Evolutionary conservation across 2,329 filamentous ascomycete genomes (phyloP).

Genomic region (Ustulina deusta): DNA sequence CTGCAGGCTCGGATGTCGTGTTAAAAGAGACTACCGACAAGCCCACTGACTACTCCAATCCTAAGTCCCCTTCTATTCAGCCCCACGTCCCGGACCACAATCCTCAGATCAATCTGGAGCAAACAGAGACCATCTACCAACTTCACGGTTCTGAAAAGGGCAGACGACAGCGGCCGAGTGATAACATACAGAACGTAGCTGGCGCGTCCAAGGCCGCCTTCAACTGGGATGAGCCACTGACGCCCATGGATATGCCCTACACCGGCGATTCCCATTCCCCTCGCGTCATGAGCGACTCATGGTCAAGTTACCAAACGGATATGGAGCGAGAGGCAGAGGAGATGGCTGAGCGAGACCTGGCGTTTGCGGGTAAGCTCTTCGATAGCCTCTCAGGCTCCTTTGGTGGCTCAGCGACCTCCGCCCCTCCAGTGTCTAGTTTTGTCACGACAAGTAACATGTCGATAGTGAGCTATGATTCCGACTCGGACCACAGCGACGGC

Average conservation of each 20-base stretch:
- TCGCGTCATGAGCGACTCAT: conserved; percentile 35
- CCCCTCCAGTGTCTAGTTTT: conserved; percentile 38
- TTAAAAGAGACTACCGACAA: neutral
- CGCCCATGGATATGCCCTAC: conserved; percentile 33
- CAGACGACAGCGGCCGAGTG: neutral
- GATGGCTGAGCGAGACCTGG: conserved; percentile 45
- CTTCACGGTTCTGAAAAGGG: neutral
- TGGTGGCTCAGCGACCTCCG: conserved; percentile 40
- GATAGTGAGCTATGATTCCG: conserved; percentile 46
- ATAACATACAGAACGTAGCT: neutral
- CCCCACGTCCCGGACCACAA: neutral
- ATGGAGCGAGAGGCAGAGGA: conserved; percentile 42
- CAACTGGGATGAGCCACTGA: conserved; percentile 37
- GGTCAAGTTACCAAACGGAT: conserved; percentile 35
- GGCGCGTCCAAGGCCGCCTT: neutral
- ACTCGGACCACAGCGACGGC: conserved; percentile 38
- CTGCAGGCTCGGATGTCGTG: neutral
- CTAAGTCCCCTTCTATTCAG: neutral
- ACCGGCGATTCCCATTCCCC: conserved; percentile 13
- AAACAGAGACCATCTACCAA: neutral
- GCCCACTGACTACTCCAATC: neutral
- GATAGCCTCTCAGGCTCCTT: conserved; percentile 39
- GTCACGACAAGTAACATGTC: conserved; percentile 47
- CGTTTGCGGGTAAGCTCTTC: conserved; percentile 48
- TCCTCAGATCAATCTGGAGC: neutral